phyloP scores from a whole-genome alignment of 2,329 filamentous ascomycete genomes.

The Aphanocladium album region DNA sequence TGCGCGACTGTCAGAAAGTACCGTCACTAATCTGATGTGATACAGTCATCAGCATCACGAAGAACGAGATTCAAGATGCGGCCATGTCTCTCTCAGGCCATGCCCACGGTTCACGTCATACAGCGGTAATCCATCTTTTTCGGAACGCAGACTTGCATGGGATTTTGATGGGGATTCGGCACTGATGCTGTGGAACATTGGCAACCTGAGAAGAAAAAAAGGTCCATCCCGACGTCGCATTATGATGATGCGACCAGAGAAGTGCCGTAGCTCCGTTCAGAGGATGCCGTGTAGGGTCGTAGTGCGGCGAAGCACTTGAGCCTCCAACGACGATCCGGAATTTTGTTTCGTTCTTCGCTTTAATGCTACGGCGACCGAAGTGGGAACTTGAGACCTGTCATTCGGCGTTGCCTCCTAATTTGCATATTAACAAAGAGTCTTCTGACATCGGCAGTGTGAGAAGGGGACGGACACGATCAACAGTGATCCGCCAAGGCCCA shows the following conservation, averaged over 20 bases:
- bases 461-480: background rate
- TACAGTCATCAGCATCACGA: background rate
- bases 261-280: background rate
- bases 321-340: background rate
- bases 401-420: background rate
- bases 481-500: background rate
- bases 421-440: background rate
- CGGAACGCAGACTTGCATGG: too few relatives aligned
- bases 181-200: background rate
- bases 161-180: too few relatives aligned
- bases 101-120: background rate
- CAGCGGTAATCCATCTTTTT: background rate
- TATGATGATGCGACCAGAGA: background rate
- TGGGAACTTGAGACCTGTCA: background rate
- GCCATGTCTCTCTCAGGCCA: background rate
- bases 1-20: background rate
- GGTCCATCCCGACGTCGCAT: background rate
- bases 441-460: too few relatives aligned
- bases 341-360: background rate
- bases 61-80: background rate
- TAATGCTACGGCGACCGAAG: background rate
- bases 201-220: background rate
- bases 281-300: background rate
- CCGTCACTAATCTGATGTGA: background rate
- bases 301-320: background rate